Base-by-base conservation (phyloP, 768 basidiomycete genomes). In the Suillus ampliporus region DNA sequence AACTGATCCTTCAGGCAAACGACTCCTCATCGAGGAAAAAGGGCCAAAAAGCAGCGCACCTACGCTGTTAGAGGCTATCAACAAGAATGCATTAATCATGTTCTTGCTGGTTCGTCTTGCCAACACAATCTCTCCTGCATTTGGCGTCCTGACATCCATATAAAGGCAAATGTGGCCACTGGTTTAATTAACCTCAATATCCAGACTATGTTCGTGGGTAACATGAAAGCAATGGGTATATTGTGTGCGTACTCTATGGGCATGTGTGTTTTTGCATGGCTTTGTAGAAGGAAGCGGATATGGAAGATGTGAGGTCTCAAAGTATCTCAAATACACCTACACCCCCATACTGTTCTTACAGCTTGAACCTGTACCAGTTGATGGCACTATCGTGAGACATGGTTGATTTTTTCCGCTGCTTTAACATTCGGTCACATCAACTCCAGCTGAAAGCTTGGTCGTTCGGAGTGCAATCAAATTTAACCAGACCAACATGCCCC, bases 111-210 rank as follows among this genome's bases (percentile, higher is more conserved):
- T 95, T 66, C 65, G 92, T 83, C 13, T 52, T 50, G 14, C 13
- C 11, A n/a, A 5, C 6, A 26, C 40, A 19, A 38, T 17, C 17
- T 21, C 13, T 2, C 21, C 3, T 40, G 7, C 10, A n/a, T 14
- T 17, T 58, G 31, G 14, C 38, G 54, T 64, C 38, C 31, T 65
- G 31, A 56, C 54, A 37, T 6, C 28, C 11, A 11, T 41, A 31
- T 63, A 19, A 65, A 97, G 95, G 93, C 95, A 0, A 99, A 99
- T 72, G 77, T 97, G 1, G 73, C 84, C 37, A 99, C 97, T 0
- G 97, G 97, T 0, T 66, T 92, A 14, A 80, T 96, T 65, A 99
- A 98, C 72, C 67, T 98, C 40, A 80, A 84, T 1, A 81, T 96
- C 63, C 75, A 77, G 65, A 98, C 95, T 10, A 95, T 99, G 88